Conservation (phyloP, 352 stramenopile genomes). For the Globisporangium barbulae region DNA sequence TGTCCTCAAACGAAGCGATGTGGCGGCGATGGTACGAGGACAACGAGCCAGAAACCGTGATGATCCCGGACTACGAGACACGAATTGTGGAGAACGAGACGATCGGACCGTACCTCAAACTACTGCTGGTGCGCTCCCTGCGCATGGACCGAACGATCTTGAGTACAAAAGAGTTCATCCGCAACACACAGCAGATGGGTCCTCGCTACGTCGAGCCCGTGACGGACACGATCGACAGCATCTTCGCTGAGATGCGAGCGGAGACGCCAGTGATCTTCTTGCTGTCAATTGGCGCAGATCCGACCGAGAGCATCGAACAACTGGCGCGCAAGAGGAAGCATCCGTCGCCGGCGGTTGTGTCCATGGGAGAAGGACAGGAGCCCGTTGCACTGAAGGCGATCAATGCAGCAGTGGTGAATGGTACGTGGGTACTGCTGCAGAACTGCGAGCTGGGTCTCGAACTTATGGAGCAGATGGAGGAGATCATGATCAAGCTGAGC, state of each 20-base stretch:
- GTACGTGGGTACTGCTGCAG: constrained; percentile 97
- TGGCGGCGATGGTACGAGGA: constrained; percentile 98
- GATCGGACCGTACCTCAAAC: constrained; percentile 95
- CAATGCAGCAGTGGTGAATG: constrained; percentile 95
- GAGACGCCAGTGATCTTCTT: constrained; percentile 98
- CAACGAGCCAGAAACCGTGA: constrained; percentile 95
- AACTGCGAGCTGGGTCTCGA: constrained; percentile 98
- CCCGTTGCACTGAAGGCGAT: constrained; percentile 97
- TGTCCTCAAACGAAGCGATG: constrained; percentile 95
- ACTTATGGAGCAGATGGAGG: constrained; percentile 98
- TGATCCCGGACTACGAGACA: constrained; percentile 96
- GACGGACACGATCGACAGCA: constrained; percentile 98
- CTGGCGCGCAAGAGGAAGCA: constrained; percentile 97
- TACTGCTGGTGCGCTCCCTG: constrained; percentile 95
- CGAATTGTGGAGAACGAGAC: constrained; percentile 91
- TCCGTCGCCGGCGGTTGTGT: constrained; percentile 94
- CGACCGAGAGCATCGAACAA: constrained; percentile 97
- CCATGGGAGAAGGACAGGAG: constrained; percentile 98
- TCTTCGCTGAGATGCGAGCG: constrained; percentile 95
- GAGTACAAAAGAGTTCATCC: constrained; percentile 97
- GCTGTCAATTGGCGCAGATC: constrained; percentile 95
- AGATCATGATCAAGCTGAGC: constrained; percentile 94
- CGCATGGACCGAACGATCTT: constrained; percentile 98
- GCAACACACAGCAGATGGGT: constrained; percentile 96
- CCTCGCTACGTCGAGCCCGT: constrained; percentile 96